phyloP scores from a whole-genome alignment of 2,329 filamentous ascomycete species.

The Diplodia seriata region DNA sequence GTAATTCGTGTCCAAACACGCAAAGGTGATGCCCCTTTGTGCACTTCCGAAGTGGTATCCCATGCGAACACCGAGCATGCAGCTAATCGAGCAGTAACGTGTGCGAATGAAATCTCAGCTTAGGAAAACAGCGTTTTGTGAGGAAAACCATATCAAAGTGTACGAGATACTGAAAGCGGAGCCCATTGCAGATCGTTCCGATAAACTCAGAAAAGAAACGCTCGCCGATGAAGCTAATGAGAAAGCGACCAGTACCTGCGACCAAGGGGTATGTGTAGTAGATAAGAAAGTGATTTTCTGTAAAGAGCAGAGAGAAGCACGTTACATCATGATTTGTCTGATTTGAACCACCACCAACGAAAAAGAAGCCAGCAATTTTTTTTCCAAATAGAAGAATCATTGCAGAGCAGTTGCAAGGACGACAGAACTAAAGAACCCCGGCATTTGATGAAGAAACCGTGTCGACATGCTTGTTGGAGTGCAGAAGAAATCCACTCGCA shows the following conservation, averaged over 20 bases:
- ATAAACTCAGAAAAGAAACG: constrained; percentile 32
- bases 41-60: constrained; percentile 10
- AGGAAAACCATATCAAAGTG: constrained; percentile 27
- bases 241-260: constrained; percentile 30
- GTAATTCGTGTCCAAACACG: constrained; percentile 13
- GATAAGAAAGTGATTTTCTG: constrained; percentile 32
- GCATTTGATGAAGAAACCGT: constrained; percentile 31
- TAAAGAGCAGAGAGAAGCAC: constrained; percentile 32
- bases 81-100: constrained; percentile 21
- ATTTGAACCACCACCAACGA: constrained; percentile 31
- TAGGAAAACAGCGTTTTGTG: constrained; percentile 19
- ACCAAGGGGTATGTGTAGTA: constrained; percentile 31
- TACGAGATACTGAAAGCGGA: constrained; percentile 28
- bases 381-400: constrained; percentile 32
- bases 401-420: constrained; percentile 31
- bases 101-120: constrained; percentile 22
- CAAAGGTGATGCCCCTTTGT: constrained; percentile 18
- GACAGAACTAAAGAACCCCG: constrained; percentile 32
- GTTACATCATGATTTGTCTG: constrained; percentile 33
- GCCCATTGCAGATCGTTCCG: constrained; percentile 25
- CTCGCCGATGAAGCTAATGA: constrained; percentile 29
- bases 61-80: constrained; percentile 7
- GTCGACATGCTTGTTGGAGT: constrained; percentile 32
- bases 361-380: constrained; percentile 31
- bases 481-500: constrained; percentile 30